Conservation (phyloP, 2,329 filamentous ascomycete genomes). For the Fusarium sp. region DNA sequence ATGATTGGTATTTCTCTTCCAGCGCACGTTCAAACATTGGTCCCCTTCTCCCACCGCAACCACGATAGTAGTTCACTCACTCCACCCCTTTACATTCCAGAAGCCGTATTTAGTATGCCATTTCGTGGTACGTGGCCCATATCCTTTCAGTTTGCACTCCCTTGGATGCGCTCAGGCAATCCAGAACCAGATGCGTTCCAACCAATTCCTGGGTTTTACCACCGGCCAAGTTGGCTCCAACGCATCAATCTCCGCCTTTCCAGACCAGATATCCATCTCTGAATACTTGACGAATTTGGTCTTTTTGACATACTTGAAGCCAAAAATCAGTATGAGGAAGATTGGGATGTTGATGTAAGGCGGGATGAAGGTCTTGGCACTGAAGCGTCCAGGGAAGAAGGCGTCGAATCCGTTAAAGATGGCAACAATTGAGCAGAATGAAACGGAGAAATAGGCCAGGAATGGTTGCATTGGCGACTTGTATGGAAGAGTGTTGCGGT, state of each 20-base stretch:
- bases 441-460: background rate
- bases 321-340: constrained; percentile 65
- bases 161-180: constrained; percentile 53
- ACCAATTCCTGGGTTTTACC: constrained; percentile 63
- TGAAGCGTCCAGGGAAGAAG: constrained; percentile 6
- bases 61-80: background rate
- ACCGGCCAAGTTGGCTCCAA: constrained; percentile 61
- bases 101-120: background rate
- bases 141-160: background rate
- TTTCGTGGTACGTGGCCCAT: background rate
- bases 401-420: constrained; percentile 6
- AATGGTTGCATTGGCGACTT: constrained; percentile 3
- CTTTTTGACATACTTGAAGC: constrained; percentile 55
- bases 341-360: constrained; percentile 70
- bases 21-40: no score
- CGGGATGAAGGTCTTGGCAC: constrained; percentile 2
- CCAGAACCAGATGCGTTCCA: constrained; percentile 68
- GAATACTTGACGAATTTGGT: constrained; percentile 26
- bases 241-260: constrained; percentile 55
- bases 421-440: background rate
- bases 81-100: background rate
- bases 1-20: background rate
- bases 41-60: no score
- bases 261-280: constrained; percentile 32
- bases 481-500: constrained; percentile 2